These are phyloP conservation scores for Aquilaria agallochum DNA, from an alignment of 441 rosid genomes.

Conservation along the genomic window DNA sequence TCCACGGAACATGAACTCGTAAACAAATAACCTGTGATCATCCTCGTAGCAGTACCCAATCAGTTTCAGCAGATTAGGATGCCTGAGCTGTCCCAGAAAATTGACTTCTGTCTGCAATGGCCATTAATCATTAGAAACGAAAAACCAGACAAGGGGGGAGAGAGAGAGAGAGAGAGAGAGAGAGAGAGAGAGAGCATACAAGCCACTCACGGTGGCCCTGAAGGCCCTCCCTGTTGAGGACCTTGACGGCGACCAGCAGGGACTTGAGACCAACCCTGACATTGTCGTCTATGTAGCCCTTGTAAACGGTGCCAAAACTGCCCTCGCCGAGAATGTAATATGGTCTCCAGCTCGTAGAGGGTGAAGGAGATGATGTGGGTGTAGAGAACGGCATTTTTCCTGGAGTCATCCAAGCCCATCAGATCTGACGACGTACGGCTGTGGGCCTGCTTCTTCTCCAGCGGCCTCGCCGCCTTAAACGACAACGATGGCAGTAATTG, in stretches of 20 bases:
- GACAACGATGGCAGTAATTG: constrained; percentile 55
- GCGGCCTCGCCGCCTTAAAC: constrained; percentile 17
- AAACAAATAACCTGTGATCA: constrained; percentile 50
- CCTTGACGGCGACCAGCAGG: constrained; percentile 75
- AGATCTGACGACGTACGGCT: constrained; percentile 85
- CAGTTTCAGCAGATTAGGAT: constrained; percentile 53
- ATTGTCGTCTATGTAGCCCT: constrained; percentile 79
- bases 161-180: background rate
- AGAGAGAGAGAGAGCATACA: constrained; percentile 20
- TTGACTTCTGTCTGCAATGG: constrained; percentile 47
- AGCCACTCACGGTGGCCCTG: constrained; percentile 94
- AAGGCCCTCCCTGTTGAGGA: constrained; percentile 76
- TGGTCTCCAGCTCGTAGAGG: constrained; percentile 89
- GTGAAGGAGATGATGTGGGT: constrained; percentile 85
- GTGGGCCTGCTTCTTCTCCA: constrained; percentile 51
- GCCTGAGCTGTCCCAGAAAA: constrained; percentile 66
- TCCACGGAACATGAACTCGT: constrained; percentile 59
- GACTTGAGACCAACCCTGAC: constrained; percentile 73
- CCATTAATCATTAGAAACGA: background rate
- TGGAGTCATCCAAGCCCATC: constrained; percentile 67
- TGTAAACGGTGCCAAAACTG: constrained; percentile 74
- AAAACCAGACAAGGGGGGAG: background rate
- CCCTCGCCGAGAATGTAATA: constrained; percentile 89
- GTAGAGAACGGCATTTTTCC: constrained; percentile 67
- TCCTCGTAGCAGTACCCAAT: constrained; percentile 60